Evolutionary conservation across 768 basidiomycete species (phyloP).

Genomic region (Gautieria morchelliformis): DNA sequence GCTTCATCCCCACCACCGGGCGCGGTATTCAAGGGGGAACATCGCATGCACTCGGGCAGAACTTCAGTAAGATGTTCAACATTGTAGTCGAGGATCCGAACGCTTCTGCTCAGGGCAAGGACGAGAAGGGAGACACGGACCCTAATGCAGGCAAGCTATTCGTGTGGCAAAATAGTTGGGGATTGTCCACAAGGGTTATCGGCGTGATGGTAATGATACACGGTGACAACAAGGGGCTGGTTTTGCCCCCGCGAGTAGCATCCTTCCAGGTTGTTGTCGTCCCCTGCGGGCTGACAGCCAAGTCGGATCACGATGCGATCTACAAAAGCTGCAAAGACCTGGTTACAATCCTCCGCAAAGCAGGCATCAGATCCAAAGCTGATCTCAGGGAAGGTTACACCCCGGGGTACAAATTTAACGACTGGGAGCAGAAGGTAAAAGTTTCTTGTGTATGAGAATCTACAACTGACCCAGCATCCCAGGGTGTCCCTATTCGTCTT

Average conservation of each 20-base stretch:
- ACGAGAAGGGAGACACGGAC: conserved; percentile 23
- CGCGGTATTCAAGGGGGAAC: conserved; percentile 98
- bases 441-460: background rate
- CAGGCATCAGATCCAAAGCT: conserved; percentile 74
- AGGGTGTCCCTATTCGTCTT: conserved; percentile 95
- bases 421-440: conserved; percentile 94
- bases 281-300: conserved; percentile 90
- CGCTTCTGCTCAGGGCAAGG: conserved; percentile 11
- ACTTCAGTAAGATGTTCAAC: conserved; percentile 98
- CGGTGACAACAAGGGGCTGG: conserved; percentile 94
- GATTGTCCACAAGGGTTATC: conserved; percentile 88
- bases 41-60: conserved; percentile 96
- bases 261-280: conserved; percentile 83
- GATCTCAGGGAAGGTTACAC: conserved; percentile 95
- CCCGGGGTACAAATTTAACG: conserved; percentile 98
- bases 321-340: conserved; percentile 71
- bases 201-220: conserved; percentile 99
- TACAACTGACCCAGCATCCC: background rate
- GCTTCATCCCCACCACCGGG: conserved; percentile 94
- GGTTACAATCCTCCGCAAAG: conserved; percentile 59
- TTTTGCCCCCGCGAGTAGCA: conserved; percentile 97
- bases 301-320: conserved; percentile 62
- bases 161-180: conserved; percentile 99
- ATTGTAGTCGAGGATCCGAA: conserved; percentile 94
- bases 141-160: conserved; percentile 55